Evolutionary conservation across 164 flowering plant species (phyloP), one percentile per base, ranked within the genome.

Genomic region (Berberis thunbergii): DNA sequence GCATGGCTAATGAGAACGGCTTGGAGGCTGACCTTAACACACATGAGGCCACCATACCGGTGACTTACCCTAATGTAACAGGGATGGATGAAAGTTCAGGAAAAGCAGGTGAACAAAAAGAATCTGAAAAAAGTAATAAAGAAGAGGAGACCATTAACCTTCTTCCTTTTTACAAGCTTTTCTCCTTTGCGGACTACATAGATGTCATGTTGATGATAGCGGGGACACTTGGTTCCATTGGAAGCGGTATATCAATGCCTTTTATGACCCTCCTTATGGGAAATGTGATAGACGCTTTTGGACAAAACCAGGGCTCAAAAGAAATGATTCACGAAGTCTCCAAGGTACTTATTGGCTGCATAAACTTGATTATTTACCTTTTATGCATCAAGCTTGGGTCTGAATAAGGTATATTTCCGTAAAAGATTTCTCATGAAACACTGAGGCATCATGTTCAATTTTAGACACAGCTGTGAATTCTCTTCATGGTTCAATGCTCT

Each of bases 151-250:
- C 76, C 52, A 54, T 40, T 41, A 48, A 54, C 4, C 62, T 69
- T 1, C 77, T 88, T 42, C 82, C 89, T 4, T 83, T 76, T 62
- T 67, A 74, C 66, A 86, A 82, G 76, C 80, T 88, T 4, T 88
- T 88, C 68, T 43, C 77, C 2, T 88, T 82, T 72, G 84, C 92
- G 8, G 92, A 88, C 70, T 62, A 74, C 0, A 54, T 43, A 13
- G 96, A 88, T 74, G 40, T 41, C 2, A 0, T 75, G 12, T 59
- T 82, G 69, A 86, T 88, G 92, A n/a, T 75, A 10, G 4, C 76
- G 2, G 96, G 96, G 9, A 65, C 83, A 4, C 52, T 82, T 41
- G 86, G 76, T 5, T 84, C 87, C 42, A 3, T 82, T 53, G 88
- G 75, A 4, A 88, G 83, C 69, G 96, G 96, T 0, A 0, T 77